A percentile compares a stretch with the other conserved stretches of the same genome.
These are phyloP conservation scores for Epichloe uncinata DNA, from an alignment of 2,329 filamentous ascomycete species.

Conservation along the genomic window DNA sequence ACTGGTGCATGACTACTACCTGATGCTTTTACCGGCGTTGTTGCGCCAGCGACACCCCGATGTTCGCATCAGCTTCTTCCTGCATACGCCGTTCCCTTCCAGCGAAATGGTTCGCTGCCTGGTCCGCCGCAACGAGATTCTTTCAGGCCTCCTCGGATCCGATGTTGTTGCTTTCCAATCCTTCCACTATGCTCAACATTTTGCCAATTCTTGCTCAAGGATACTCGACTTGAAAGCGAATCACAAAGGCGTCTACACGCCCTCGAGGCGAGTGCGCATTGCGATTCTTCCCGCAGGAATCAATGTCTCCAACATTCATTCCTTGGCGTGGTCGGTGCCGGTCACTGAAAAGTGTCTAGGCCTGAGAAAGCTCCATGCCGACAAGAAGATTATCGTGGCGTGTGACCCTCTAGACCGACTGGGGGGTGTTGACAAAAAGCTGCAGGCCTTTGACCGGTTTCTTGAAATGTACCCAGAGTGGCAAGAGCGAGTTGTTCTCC, in stretches of 20 bases:
- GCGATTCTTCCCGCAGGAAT: constrained; percentile 41
- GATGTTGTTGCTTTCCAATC: constrained; percentile 93
- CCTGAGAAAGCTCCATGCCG: constrained; percentile 62
- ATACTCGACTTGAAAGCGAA: constrained; percentile 78
- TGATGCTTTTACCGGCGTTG: constrained; percentile 77
- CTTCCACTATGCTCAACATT: constrained; percentile 86
- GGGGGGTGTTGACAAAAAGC: constrained; percentile 80
- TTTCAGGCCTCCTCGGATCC: constrained; percentile 76
- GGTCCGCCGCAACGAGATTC: constrained; percentile 71
- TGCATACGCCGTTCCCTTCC: constrained; percentile 88
- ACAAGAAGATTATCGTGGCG: constrained; percentile 86
- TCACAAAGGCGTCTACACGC: constrained; percentile 67
- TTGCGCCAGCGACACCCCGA: constrained; percentile 72
- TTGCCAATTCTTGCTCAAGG: constrained; percentile 81
- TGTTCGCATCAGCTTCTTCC: constrained; percentile 85
- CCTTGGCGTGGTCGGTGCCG: constrained; percentile 55
- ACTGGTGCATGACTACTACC: constrained; percentile 85
- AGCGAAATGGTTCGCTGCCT: constrained; percentile 88
- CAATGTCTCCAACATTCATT: constrained; percentile 63
- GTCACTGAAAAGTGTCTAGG: constrained; percentile 58
- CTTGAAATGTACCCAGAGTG: constrained; percentile 80
- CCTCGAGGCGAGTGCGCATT: constrained; percentile 30
- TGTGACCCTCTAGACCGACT: constrained; percentile 86
- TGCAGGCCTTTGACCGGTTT: constrained; percentile 86
- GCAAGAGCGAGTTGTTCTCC: constrained; percentile 78